Evolutionary conservation across 2,329 filamentous ascomycete genomes (phyloP).

Genomic region (Fusarium gaditjirri): DNA sequence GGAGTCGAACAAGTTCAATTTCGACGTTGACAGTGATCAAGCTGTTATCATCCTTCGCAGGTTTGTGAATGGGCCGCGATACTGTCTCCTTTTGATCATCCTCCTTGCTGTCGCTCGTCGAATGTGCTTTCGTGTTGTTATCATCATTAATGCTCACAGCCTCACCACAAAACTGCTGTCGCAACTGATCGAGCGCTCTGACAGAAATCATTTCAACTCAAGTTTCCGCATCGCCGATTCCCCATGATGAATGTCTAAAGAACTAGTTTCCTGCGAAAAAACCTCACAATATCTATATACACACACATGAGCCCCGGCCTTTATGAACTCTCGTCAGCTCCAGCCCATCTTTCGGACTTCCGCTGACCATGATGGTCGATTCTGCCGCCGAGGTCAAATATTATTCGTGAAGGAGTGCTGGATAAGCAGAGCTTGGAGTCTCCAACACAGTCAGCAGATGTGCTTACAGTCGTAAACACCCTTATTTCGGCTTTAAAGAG

Average conservation of each 20-base stretch:
- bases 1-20: slow-evolving; percentile 49
- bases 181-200: neutral
- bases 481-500: neutral
- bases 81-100: neutral
- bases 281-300: neutral
- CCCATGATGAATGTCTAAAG: neutral
- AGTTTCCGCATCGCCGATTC: neutral
- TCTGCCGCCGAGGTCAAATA: neutral
- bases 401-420: neutral
- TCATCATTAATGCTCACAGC: neutral
- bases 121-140: neutral
- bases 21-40: neutral
- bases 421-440: neutral
- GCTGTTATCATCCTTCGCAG: rapidly evolving
- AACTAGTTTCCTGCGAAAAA: neutral
- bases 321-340: neutral
- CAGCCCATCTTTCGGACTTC: neutral
- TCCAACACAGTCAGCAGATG: neutral
- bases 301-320: too few species aligned
- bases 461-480: neutral
- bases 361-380: neutral
- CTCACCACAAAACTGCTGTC: slow-evolving; percentile 1
- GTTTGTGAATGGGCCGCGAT: neutral
- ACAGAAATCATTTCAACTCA: neutral
- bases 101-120: neutral